These are phyloP conservation scores for Amphirosellinia nigrospora DNA, from an alignment of 495 filamentous ascomycete species.

Conservation along the genomic window DNA sequence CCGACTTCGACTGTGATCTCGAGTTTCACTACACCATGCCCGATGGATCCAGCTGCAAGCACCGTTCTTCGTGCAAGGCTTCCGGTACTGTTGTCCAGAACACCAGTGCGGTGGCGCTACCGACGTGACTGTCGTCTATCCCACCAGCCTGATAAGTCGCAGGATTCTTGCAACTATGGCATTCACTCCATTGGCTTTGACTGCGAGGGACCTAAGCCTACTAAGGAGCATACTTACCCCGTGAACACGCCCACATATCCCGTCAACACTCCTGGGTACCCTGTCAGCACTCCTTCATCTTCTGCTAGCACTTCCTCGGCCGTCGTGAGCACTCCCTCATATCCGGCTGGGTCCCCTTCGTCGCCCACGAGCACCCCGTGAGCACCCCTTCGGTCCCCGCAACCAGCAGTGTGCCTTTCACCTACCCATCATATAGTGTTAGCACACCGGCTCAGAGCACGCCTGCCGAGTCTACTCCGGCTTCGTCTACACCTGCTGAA, in stretches of 20 bases:
- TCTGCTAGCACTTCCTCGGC: conserved; percentile 10
- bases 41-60: conserved; percentile 78
- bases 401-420: conserved; percentile 23
- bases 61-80: conserved; percentile 67
- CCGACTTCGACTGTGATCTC: conserved; percentile 75
- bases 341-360: conserved; percentile 12
- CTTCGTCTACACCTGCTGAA: conserved; percentile 10
- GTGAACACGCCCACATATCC: conserved; percentile 33
- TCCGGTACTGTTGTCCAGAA: conserved; percentile 74
- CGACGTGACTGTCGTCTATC: conserved; percentile 76
- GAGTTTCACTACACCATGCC: conserved; percentile 86
- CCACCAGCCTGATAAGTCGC: conserved; percentile 57
- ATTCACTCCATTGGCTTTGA: conserved; percentile 82
- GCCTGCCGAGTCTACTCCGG: conserved; percentile 14
- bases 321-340: neutral
- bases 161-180: conserved; percentile 68
- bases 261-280: conserved; percentile 24
- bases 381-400: conserved; percentile 19
- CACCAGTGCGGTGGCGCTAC: conserved; percentile 91
- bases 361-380: neutral
- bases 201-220: conserved; percentile 64
- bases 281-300: conserved; percentile 23
- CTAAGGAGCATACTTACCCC: conserved; percentile 36
- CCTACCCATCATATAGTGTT: conserved; percentile 24
- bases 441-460: conserved; percentile 28